Base-by-base conservation (phyloP, 352 stramenopile genomes). In the Phytophthora meadii region DNA sequence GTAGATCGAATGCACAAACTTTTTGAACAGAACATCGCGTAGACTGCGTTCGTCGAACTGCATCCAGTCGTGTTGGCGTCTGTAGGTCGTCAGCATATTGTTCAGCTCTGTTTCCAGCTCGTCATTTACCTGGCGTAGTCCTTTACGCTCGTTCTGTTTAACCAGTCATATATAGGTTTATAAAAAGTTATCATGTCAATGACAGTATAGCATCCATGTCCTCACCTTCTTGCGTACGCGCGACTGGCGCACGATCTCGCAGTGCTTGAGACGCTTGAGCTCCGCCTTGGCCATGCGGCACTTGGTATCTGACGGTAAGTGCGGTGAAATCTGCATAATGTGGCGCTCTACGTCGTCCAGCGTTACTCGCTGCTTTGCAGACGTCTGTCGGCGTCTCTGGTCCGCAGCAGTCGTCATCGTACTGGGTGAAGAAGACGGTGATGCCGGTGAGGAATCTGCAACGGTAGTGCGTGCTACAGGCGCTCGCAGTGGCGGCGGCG, bases 241-340 rank as follows among this genome's bases (percentile, higher is more conserved):
- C 25, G 82, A 91, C 75, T 93, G 82, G 12, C 84, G 82, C 68
- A 93, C 84, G 2, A 74, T 91, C 72, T 91, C 84, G 65, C 80
- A 90, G 68, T 93, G 84, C 60, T 89, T 90, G 28, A 93, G 81
- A 17, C 84, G 82, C 55, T 84, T 86, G 53, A 89, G 74, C 60
- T 93, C 84, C 44, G 84, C 82, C 47, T 89, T 84, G 39, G 75
- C 79, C 72, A 90, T 71, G 22, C 82, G 81, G 14, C 72, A 74
- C 59, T 77, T 79, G 8, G 70, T 47, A 17, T 87, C 82, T 1
- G 73, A 41, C 11, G 81, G 72, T 53, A 90, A 12, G 9, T 79
- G 61, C 4, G 70, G 70, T 50, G 79, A 72, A 22, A 81, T 68
- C 28, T 75, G 68, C 24, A 80, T 54, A 32, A 91, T 62, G 25